Conservation (phyloP, 2,329 filamentous ascomycete genomes). For the Pseudogymnoascus sp. region DNA sequence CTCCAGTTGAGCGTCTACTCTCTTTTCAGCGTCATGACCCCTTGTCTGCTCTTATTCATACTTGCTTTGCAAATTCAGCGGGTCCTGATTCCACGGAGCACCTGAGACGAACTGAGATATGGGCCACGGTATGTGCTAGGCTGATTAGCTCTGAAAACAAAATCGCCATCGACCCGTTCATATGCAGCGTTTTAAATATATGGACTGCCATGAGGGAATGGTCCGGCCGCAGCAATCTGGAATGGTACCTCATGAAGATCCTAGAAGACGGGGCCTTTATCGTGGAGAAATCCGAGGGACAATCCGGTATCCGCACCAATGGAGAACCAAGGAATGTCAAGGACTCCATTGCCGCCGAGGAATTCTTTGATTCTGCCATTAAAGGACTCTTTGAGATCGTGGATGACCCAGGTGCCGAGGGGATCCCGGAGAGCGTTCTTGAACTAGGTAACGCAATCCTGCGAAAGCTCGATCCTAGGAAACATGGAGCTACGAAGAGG, state of each 20-base stretch:
- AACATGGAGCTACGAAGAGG: slow-evolving; percentile 65
- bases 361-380: slow-evolving; percentile 80
- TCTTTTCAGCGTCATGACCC: slow-evolving; percentile 87
- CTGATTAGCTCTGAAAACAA: slow-evolving; percentile 66
- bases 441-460: slow-evolving; percentile 80
- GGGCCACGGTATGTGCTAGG: slow-evolving; percentile 79
- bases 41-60: slow-evolving; percentile 75
- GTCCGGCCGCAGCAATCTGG: slow-evolving; percentile 82
- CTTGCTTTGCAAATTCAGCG: slow-evolving; percentile 79
- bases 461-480: slow-evolving; percentile 62
- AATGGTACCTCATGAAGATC: slow-evolving; percentile 91
- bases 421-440: slow-evolving; percentile 77
- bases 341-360: slow-evolving; percentile 72
- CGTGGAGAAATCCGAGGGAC: slow-evolving; percentile 75
- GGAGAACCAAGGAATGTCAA: slow-evolving; percentile 66
- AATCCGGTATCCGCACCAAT: slow-evolving; percentile 62
- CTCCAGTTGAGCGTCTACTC: slow-evolving; percentile 71
- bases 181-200: slow-evolving; percentile 76
- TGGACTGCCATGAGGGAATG: slow-evolving; percentile 84
- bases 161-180: slow-evolving; percentile 67
- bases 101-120: slow-evolving; percentile 69
- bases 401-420: slow-evolving; percentile 73
- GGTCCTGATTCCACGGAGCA: slow-evolving; percentile 77
- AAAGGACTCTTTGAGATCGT: slow-evolving; percentile 76
- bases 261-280: slow-evolving; percentile 88